These are phyloP conservation scores for Byssoonygena ceratinophila DNA, from an alignment of 2,329 filamentous ascomycete genomes.

Conservation along the genomic window DNA sequence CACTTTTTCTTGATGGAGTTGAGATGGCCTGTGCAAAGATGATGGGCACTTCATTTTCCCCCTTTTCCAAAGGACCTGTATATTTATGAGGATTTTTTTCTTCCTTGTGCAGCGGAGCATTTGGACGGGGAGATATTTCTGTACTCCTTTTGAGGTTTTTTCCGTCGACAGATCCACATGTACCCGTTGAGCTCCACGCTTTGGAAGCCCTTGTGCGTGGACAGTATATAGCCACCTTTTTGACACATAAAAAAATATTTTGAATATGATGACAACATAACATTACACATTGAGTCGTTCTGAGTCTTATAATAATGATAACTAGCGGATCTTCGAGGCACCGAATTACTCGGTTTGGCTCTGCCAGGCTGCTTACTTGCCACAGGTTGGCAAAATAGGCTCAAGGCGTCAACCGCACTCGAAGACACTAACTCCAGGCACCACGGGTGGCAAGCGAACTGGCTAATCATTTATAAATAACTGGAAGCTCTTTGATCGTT, in stretches of 20 bases:
- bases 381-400: not conserved
- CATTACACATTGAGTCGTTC: not conserved
- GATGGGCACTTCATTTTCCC: not conserved
- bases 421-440: not conserved
- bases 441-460: not conserved
- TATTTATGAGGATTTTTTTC: slow-evolving; percentile 4
- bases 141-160: not conserved
- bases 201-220: not conserved
- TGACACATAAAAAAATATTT: not conserved
- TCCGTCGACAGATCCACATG: not conserved
- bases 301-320: too few relatives aligned
- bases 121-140: not conserved
- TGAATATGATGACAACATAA: not conserved
- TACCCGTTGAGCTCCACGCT: not conserved
- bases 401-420: not conserved
- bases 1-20: not conserved
- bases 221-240: not conserved
- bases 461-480: too few relatives aligned
- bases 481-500: too few relatives aligned
- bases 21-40: not conserved
- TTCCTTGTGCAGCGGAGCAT: not conserved
- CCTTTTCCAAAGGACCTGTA: not conserved
- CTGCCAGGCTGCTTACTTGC: not conserved
- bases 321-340: too few relatives aligned
- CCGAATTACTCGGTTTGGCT: too few relatives aligned